Conservation (phyloP, 139 green algal genomes). For the Tetraselmis striata region DNA sequence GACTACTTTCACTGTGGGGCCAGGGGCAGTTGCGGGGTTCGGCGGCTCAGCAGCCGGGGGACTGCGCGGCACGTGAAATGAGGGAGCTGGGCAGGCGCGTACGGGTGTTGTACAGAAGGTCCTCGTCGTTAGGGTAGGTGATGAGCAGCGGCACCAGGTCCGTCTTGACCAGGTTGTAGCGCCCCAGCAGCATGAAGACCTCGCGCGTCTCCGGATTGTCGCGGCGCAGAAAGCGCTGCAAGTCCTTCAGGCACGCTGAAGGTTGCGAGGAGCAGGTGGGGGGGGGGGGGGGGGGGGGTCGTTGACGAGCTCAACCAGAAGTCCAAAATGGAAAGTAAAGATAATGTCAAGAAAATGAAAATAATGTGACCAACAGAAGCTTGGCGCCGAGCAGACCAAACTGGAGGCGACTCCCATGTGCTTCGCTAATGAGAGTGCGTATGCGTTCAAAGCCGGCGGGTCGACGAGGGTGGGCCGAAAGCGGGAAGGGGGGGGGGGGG, state of each 20-base stretch:
- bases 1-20: slow-evolving; percentile 83
- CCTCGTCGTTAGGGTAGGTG: slow-evolving; percentile 62
- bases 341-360: not conserved
- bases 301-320: slow-evolving; percentile 47
- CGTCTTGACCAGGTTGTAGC: slow-evolving; percentile 48
- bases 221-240: slow-evolving; percentile 80
- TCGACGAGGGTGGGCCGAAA: not conserved
- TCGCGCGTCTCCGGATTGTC: slow-evolving; percentile 68
- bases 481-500: not conserved
- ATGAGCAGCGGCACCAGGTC: slow-evolving; percentile 82
- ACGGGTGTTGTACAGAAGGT: slow-evolving; percentile 72
- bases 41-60: not conserved
- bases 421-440: too few species aligned
- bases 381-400: too few species aligned
- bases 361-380: too few species aligned
- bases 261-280: not conserved
- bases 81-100: slow-evolving; percentile 23
- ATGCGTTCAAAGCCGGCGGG: too few species aligned
- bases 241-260: slow-evolving; percentile 77
- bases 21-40: not conserved
- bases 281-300: not conserved
- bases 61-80: too few species aligned
- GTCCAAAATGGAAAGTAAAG: not conserved
- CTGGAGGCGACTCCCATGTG: too few species aligned
- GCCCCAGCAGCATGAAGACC: slow-evolving; percentile 70